phyloP scores from a whole-genome alignment of 352 stramenopile species.

The Phytophthora fragariae region DNA sequence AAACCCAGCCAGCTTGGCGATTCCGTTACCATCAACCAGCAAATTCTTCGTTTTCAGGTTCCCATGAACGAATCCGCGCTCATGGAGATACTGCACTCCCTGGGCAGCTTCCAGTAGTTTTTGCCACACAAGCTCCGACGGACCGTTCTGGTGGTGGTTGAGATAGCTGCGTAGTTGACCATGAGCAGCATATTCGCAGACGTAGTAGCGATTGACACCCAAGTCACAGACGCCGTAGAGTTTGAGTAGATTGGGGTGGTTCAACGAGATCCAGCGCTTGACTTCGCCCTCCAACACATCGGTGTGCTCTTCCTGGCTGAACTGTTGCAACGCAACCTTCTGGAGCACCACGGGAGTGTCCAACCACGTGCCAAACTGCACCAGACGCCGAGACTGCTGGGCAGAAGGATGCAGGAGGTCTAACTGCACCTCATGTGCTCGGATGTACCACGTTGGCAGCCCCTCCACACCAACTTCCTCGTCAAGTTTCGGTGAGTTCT shows the following conservation, averaged over 20 bases:
- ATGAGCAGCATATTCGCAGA: conserved; percentile 32
- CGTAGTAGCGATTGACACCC: conserved; percentile 25
- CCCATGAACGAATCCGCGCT: conserved; percentile 26
- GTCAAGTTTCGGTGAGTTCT: neutral
- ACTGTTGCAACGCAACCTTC: neutral
- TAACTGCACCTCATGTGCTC: conserved; percentile 10
- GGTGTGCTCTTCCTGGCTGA: neutral
- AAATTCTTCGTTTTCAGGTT: conserved; percentile 30
- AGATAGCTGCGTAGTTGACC: conserved; percentile 30
- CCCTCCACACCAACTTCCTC: neutral
- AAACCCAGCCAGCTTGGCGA: conserved; percentile 20
- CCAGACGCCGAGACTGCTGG: conserved; percentile 13
- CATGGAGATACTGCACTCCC: conserved; percentile 37
- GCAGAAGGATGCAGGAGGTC: conserved; percentile 13
- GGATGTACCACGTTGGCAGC: conserved; percentile 2
- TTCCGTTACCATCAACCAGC: conserved; percentile 28
- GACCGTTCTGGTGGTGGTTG: conserved; percentile 2
- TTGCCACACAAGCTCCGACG: conserved; percentile 13
- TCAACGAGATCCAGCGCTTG: conserved; percentile 27
- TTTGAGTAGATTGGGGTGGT: conserved; percentile 36
- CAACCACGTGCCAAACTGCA: conserved; percentile 28
- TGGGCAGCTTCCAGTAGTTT: conserved; percentile 37
- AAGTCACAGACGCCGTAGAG: conserved; percentile 31
- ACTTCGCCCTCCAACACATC: neutral
- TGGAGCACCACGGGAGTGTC: conserved; percentile 28